Percentiles rank a stretch among this genome's conserved stretches.
These are phyloP conservation scores for Cystofilobasidium macerans DNA, from an alignment of 768 basidiomycete species.

Conservation along the genomic window DNA sequence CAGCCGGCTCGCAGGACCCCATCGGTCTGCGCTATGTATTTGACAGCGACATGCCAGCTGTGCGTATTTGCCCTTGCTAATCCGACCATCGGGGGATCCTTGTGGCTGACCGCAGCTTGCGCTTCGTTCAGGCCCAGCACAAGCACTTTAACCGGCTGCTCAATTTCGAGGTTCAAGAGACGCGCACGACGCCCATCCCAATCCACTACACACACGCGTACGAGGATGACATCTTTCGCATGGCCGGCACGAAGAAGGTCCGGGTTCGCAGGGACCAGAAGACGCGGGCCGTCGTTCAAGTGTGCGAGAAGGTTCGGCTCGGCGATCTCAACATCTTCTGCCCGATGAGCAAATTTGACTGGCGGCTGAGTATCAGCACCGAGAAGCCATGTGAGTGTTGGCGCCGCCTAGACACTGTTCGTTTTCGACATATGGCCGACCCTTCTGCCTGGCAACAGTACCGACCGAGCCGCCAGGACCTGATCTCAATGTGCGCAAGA, in stretches of 20 bases:
- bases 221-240: slow-evolving; percentile 62
- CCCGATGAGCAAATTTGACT: slow-evolving; percentile 75
- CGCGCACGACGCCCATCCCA: slow-evolving; percentile 47
- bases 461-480: neutral
- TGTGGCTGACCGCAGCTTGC: too few species aligned
- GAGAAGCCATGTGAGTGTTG: slow-evolving; percentile 65
- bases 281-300: slow-evolving; percentile 54
- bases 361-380: slow-evolving; percentile 80
- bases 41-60: slow-evolving; percentile 83
- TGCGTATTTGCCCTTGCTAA: slow-evolving; percentile 40
- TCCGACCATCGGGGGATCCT: too few species aligned
- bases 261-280: slow-evolving; percentile 76
- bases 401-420: neutral
- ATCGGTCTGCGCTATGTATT: slow-evolving; percentile 10
- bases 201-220: slow-evolving; percentile 66
- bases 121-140: slow-evolving; percentile 58
- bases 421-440: too few species aligned
- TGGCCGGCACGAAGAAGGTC: slow-evolving; percentile 47
- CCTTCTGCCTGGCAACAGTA: neutral
- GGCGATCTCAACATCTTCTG: slow-evolving; percentile 78
- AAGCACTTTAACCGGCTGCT: slow-evolving; percentile 72
- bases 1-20: slow-evolving; percentile 4
- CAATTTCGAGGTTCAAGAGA: slow-evolving; percentile 53
- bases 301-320: slow-evolving; percentile 67
- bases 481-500: slow-evolving; percentile 43